phyloP scores from a whole-genome alignment of 805 yeast genomes.

The Cyberlindnera mrakii region DNA sequence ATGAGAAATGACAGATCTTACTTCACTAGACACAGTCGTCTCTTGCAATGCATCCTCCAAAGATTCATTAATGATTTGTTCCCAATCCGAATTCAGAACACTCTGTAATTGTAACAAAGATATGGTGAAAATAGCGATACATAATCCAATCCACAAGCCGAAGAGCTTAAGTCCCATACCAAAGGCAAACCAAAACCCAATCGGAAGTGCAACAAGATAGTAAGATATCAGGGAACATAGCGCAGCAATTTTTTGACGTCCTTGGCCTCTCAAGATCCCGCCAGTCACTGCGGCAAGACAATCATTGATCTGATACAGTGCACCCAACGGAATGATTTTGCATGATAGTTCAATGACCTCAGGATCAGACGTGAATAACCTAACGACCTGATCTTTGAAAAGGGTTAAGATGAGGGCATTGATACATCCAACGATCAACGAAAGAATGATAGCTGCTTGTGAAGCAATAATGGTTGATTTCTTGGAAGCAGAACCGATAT shows the following conservation, averaged over 20 bases:
- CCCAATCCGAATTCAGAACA: slow-evolving; percentile 39
- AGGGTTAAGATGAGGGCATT: slow-evolving; percentile 42
- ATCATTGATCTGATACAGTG: slow-evolving; percentile 66
- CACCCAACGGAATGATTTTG: slow-evolving; percentile 53
- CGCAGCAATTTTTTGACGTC: slow-evolving; percentile 61
- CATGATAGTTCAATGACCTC: slow-evolving; percentile 47
- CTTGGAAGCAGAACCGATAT: slow-evolving; percentile 55
- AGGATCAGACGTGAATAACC: slow-evolving; percentile 55
- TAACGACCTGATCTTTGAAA: slow-evolving; percentile 38
- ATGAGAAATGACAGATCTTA: slow-evolving; percentile 19
- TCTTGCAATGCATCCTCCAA: slow-evolving; percentile 31
- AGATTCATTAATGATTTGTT: slow-evolving; percentile 34
- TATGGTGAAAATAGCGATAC: slow-evolving; percentile 45
- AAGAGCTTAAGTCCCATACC: slow-evolving; percentile 35
- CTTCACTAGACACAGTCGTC: slow-evolving; percentile 13
- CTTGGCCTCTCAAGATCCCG: slow-evolving; percentile 75
- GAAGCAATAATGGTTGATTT: slow-evolving; percentile 40
- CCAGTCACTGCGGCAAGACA: slow-evolving; percentile 67
- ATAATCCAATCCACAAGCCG: slow-evolving; percentile 60
- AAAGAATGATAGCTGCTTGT: slow-evolving; percentile 36
- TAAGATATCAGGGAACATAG: slow-evolving; percentile 50
- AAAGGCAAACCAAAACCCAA: slow-evolving; percentile 49
- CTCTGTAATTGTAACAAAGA: slow-evolving; percentile 38
- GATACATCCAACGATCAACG: slow-evolving; percentile 32
- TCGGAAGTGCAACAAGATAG: slow-evolving; percentile 54